Base-by-base conservation (phyloP, 1,284 basidiomycete species). In the Tilletia caries region DNA sequence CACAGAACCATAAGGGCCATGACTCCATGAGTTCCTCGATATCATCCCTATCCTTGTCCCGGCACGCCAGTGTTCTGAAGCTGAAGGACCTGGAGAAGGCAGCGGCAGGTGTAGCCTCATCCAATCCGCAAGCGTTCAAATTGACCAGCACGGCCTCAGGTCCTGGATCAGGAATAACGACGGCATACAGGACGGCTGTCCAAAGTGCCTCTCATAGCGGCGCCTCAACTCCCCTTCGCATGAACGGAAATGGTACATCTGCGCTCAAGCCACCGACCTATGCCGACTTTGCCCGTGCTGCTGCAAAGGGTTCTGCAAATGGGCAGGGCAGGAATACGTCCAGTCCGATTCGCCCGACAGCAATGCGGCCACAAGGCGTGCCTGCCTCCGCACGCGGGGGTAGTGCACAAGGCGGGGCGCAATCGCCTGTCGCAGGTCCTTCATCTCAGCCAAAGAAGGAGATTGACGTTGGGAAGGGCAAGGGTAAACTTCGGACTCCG, bases 31-130 rank as follows among this genome's bases (percentile, higher is more conserved):
- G 58, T 29, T 62, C 58, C 10, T 62, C 58, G 13, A 37, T 62
- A 25, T 62, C 58, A 6, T 62, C 58, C 13, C 58, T 62, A 27
- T 62, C 58, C 32, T 29, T 62, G 6, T 62, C 58, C 18, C 58
- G 58, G 3, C 58, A 62, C 33, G 58, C 29, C 32, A 62, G 58
- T 29, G 32, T 20, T 2, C 32, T 37, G 20, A 62, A 37, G 58
- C 32, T 62, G 15, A 62, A 62, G 20, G 58, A 62, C 23, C 58
- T 62, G 15, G 58, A 62, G 58, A n/a, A 37, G 2, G 58, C 58
- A 29, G 58, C 33, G 18, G 58, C 58, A 23, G 58, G 29, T 29
- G 20, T 62, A 8, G 32, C 58, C 18, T 37, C 29, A 18, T 27
- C 58, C 27, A 33, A 34, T 15, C 5, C 10, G 3, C 27, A 20